Percentiles rank a stretch among this genome's conserved stretches.
Conservation (phyloP, 148 eudicot species). For the Rhododendron griersonianum region DNA sequence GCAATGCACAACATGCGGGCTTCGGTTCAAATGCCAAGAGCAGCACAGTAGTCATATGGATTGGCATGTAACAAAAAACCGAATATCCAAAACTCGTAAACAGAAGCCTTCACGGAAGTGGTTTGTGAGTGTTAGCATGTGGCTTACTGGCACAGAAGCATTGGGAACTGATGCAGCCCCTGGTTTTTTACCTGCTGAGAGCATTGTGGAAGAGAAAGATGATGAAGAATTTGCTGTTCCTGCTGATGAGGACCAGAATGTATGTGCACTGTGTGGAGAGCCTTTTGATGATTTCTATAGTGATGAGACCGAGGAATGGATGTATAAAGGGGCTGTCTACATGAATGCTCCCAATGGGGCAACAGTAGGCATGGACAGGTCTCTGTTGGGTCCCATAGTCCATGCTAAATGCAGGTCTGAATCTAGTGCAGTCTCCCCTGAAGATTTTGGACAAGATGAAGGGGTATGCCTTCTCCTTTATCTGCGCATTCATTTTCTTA, state of each 20-base stretch:
- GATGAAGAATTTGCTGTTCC: conserved; percentile 86
- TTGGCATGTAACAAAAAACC: conserved; percentile 94
- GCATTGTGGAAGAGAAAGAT: conserved; percentile 56
- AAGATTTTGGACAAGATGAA: conserved; percentile 35
- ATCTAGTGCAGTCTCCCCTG: conserved; percentile 40
- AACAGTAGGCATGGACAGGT: conserved; percentile 56
- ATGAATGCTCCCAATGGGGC: conserved; percentile 64
- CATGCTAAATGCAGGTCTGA: conserved; percentile 92
- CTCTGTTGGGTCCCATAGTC: conserved; percentile 85
- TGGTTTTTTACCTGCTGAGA: conserved; percentile 70
- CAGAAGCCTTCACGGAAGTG: conserved; percentile 93
- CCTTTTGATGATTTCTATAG: conserved; percentile 85
- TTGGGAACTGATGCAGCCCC: conserved; percentile 75
- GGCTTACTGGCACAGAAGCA: conserved; percentile 93
- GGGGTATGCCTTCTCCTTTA: conserved; percentile 36
- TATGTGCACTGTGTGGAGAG: conserved; percentile 89
- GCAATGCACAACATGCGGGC: conserved; percentile 92
- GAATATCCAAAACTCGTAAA: conserved; percentile 73
- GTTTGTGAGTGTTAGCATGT: conserved; percentile 77
- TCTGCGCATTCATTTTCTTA: neutral
- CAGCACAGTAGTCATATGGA: conserved; percentile 98
- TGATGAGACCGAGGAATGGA: conserved; percentile 95
- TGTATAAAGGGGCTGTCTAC: conserved; percentile 94
- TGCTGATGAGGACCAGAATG: conserved; percentile 84
- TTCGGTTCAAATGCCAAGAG: conserved; percentile 81